phyloP scores from a whole-genome alignment of 1,284 basidiomycete genomes.

The Agaricales sp. region DNA sequence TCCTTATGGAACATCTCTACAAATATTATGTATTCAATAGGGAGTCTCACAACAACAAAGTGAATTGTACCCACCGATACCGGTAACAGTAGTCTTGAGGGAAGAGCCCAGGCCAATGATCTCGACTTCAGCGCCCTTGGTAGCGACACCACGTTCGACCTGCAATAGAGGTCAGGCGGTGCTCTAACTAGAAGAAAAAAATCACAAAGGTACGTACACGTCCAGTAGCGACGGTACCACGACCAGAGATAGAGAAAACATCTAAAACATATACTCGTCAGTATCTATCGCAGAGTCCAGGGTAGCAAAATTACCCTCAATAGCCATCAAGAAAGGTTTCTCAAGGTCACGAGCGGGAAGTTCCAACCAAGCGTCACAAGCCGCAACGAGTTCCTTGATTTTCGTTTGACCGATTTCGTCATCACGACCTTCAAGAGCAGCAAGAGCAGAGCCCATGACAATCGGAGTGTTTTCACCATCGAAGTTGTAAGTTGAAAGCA shows the following conservation, averaged over 20 bases:
- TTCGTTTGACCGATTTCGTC: slow-evolving; percentile 75
- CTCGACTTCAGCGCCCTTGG: slow-evolving; percentile 93
- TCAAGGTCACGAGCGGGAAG: slow-evolving; percentile 74
- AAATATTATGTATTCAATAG: too few relatives aligned
- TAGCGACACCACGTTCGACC: slow-evolving; percentile 90
- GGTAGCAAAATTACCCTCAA: neutral
- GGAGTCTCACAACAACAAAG: neutral
- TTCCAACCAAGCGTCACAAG: slow-evolving; percentile 94
- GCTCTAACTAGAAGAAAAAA: neutral
- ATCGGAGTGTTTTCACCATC: slow-evolving; percentile 98
- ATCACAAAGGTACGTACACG: slow-evolving; percentile 39
- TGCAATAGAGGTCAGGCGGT: slow-evolving; percentile 20
- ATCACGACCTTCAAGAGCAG: slow-evolving; percentile 84
- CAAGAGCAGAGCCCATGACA: slow-evolving; percentile 92
- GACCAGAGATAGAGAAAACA: slow-evolving; percentile 96
- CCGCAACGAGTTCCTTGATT: slow-evolving; percentile 78
- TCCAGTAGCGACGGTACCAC: slow-evolving; percentile 97
- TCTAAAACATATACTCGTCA: slow-evolving; percentile 79
- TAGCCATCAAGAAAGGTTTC: slow-evolving; percentile 2
- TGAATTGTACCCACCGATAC: slow-evolving; percentile 59
- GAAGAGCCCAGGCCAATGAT: slow-evolving; percentile 80
- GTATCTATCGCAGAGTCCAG: neutral
- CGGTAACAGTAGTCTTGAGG: slow-evolving; percentile 92
- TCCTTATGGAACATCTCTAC: slow-evolving; percentile 99
- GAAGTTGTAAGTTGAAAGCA: slow-evolving; percentile 88